These are phyloP conservation scores for Ceratocystis eucalypticola DNA, from an alignment of 2,329 filamentous ascomycete genomes.

Conservation along the genomic window DNA sequence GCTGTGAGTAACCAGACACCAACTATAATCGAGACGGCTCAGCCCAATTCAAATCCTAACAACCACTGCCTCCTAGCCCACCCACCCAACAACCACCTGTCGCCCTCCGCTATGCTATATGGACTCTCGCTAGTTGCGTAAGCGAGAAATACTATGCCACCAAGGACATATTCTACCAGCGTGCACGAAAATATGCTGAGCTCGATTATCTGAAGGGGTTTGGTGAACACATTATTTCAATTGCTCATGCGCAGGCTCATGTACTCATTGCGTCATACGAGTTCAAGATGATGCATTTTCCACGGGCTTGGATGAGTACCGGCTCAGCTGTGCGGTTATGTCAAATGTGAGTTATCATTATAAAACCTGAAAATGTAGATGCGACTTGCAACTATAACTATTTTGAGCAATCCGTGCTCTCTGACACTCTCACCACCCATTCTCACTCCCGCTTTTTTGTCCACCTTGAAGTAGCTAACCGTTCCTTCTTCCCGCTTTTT, in stretches of 20 bases:
- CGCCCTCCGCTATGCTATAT: conserved; percentile 85
- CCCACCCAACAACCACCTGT: conserved; percentile 75
- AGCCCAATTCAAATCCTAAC: no score
- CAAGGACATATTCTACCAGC: conserved; percentile 79
- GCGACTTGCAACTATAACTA: no score
- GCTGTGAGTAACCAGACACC: conserved; percentile 36
- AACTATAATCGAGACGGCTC: no score
- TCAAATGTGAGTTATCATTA: conserved; percentile 53
- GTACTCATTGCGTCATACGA: conserved; percentile 69
- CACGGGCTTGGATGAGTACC: conserved; percentile 84
- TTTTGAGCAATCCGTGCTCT: no score
- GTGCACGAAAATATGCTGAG: conserved; percentile 81
- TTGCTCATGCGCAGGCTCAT: conserved; percentile 79
- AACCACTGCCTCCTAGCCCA: conserved; percentile 34
- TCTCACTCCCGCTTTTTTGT: no score
- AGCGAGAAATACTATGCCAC: conserved; percentile 67
- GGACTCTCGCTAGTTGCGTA: conserved; percentile 80
- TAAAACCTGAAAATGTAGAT: not conserved
- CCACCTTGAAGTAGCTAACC: not conserved
- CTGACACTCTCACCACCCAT: no score
- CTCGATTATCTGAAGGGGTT: conserved; percentile 83
- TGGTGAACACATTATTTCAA: conserved; percentile 74
- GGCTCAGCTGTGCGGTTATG: conserved; percentile 67
- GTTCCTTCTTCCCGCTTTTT: conserved; percentile 27
- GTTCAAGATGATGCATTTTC: conserved; percentile 97